Conservation (phyloP, 345 rosid genomes). For the Aethionema arabicum region DNA sequence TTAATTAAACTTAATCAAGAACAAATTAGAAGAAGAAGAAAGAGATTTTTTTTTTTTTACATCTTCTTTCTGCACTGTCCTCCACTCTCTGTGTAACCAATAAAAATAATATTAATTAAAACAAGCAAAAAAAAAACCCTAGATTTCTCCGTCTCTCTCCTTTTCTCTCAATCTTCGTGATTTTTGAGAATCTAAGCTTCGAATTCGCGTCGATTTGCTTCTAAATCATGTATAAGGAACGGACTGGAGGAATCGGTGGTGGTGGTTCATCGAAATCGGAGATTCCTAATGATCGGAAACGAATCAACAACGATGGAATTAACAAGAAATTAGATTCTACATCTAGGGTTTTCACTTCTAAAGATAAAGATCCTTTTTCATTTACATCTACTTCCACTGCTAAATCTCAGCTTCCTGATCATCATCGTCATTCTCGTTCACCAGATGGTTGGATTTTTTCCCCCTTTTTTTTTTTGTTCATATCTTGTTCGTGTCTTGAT, state of each 20-base stretch:
- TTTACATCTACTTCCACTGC: slow-evolving; percentile 56
- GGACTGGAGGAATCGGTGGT: slow-evolving; percentile 15
- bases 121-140: slow-evolving; percentile 35
- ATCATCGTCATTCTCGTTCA: slow-evolving; percentile 53
- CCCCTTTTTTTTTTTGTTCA: not conserved
- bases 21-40: not conserved
- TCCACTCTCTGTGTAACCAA: slow-evolving; percentile 34
- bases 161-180: slow-evolving; percentile 16
- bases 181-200: slow-evolving; percentile 31
- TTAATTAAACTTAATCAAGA: not conserved
- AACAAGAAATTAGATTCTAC: slow-evolving; percentile 89
- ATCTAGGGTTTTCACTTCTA: slow-evolving; percentile 59
- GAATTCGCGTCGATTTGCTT: not conserved
- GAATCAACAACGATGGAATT: slow-evolving; percentile 82
- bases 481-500: not conserved
- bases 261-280: slow-evolving; percentile 33
- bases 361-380: slow-evolving; percentile 62
- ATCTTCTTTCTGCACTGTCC: slow-evolving; percentile 29
- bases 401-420: slow-evolving; percentile 56
- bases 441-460: not conserved
- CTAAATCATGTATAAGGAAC: slow-evolving; percentile 51
- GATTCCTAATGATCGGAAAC: slow-evolving; percentile 64
- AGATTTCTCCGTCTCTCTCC: slow-evolving; percentile 44
- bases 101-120: not conserved
- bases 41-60: slow-evolving; percentile 18